Conservation (phyloP, 495 filamentous ascomycete genomes). For the Hypoxylon perforatum region DNA sequence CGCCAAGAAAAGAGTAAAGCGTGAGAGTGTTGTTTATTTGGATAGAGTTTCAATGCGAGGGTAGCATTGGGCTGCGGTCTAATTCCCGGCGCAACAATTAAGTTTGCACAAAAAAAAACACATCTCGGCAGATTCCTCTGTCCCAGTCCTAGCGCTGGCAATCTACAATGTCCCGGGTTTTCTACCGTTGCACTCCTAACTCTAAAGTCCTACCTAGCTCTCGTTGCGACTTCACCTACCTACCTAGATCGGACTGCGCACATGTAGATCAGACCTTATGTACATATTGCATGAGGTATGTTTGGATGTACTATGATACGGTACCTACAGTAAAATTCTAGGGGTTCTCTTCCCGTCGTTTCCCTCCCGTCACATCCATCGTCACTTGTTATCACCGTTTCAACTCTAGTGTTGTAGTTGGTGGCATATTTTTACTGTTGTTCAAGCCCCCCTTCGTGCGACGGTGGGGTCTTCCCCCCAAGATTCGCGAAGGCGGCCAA, state of each 20-base stretch:
- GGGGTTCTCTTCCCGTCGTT: slow-evolving; percentile 10
- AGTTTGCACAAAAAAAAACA: slow-evolving; percentile 35
- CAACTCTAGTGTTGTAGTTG: neutral
- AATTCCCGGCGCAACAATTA: slow-evolving; percentile 42
- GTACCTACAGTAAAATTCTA: too few species aligned
- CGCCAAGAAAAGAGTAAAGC: slow-evolving; percentile 31
- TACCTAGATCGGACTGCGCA: too few species aligned
- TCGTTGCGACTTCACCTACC: too few species aligned
- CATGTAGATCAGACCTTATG: too few species aligned
- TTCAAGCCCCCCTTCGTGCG: neutral
- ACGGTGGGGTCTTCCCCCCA: slow-evolving; percentile 12
- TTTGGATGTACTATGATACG: too few species aligned
- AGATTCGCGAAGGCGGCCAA: neutral
- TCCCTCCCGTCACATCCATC: slow-evolving; percentile 34
- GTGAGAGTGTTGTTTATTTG: slow-evolving; percentile 24
- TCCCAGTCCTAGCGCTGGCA: too few species aligned
- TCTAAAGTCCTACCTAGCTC: too few species aligned
- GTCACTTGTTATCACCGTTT: neutral
- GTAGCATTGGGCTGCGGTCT: slow-evolving; percentile 41
- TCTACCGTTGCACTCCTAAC: too few species aligned
- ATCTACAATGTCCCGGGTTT: too few species aligned
- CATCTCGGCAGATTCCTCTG: slow-evolving; percentile 34
- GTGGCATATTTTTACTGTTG: neutral
- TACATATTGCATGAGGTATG: too few species aligned
- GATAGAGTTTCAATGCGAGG: slow-evolving; percentile 8